phyloP scores from a whole-genome alignment of 2,329 filamentous ascomycete species.

The Calcarisporium arbuscula region DNA sequence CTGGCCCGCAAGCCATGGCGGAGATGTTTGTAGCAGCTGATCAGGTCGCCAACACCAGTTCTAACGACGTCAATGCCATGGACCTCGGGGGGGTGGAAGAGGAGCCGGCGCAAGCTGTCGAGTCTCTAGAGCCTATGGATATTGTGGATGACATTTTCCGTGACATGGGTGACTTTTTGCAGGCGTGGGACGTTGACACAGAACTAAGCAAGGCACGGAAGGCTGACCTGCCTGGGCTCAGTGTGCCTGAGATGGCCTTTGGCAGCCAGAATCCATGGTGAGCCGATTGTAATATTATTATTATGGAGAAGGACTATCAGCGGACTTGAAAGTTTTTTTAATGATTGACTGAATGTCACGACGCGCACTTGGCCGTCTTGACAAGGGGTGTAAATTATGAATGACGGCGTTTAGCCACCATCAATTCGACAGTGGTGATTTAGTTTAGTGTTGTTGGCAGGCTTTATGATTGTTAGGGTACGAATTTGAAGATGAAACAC shows the following conservation, averaged over 20 bases:
- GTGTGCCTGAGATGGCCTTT: constrained; percentile 5
- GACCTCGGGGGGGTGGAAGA: background rate
- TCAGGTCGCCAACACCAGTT: constrained; percentile 1
- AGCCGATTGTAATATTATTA: constrained; percentile 3
- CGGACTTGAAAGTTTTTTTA: background rate
- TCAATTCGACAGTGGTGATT: too few relatives aligned
- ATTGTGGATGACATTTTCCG: constrained; percentile 30
- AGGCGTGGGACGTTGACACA: constrained; percentile 27
- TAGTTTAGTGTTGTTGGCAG: too few relatives aligned
- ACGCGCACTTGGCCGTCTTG: too few relatives aligned
- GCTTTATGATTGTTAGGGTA: too few relatives aligned
- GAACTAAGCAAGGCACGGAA: constrained; percentile 27
- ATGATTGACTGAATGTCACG: background rate
- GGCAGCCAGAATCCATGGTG: constrained; percentile 20
- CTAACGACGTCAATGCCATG: background rate
- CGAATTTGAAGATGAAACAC: too few relatives aligned
- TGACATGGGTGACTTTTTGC: constrained; percentile 28
- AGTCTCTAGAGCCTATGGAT: constrained; percentile 25
- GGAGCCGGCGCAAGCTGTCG: constrained; percentile 5
- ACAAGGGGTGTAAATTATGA: too few relatives aligned
- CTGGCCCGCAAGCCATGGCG: constrained; percentile 19
- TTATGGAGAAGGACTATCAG: background rate
- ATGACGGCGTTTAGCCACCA: too few relatives aligned
- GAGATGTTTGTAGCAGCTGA: constrained; percentile 19
- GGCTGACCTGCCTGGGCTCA: constrained; percentile 6